A percentile compares a stretch with the other conserved stretches of the same genome.
Evolutionary conservation across 495 filamentous ascomycete species (phyloP).

Genomic region (Neurospora sp.): DNA sequence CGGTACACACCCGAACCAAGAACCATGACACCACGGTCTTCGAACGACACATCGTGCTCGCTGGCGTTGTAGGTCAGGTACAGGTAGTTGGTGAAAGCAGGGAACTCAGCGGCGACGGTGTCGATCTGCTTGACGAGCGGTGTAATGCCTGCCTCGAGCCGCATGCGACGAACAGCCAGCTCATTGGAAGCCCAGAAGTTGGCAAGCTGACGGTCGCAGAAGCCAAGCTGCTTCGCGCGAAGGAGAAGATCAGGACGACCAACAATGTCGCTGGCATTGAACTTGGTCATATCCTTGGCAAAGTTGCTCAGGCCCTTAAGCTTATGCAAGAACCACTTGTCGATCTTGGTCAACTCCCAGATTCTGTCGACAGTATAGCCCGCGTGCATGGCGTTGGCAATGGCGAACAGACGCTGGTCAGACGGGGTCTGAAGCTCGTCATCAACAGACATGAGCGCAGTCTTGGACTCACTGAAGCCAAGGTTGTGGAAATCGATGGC

Average conservation of each 20-base stretch:
- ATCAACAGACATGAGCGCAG: slow-evolving; percentile 88
- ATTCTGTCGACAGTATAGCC: slow-evolving; percentile 94
- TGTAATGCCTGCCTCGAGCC: slow-evolving; percentile 73
- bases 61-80: slow-evolving; percentile 93
- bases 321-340: slow-evolving; percentile 91
- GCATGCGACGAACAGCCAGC: slow-evolving; percentile 68
- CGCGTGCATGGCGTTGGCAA: slow-evolving; percentile 92
- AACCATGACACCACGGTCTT: slow-evolving; percentile 90
- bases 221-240: slow-evolving; percentile 85
- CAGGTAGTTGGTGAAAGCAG: slow-evolving; percentile 89
- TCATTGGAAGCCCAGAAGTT: slow-evolving; percentile 92
- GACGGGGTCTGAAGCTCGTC: slow-evolving; percentile 94
- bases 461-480: slow-evolving; percentile 78
- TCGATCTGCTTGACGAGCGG: slow-evolving; percentile 97
- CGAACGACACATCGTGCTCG: slow-evolving; percentile 74
- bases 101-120: slow-evolving; percentile 96
- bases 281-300: slow-evolving; percentile 61
- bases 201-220: slow-evolving; percentile 86
- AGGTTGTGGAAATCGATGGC: slow-evolving; percentile 91
- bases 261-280: slow-evolving; percentile 59
- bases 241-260: slow-evolving; percentile 46
- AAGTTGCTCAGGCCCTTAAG: slow-evolving; percentile 89
- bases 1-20: slow-evolving; percentile 95
- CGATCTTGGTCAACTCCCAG: slow-evolving; percentile 95
- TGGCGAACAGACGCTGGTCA: slow-evolving; percentile 93